A percentile compares a stretch with the other conserved stretches of the same genome.
phyloP scores from a whole-genome alignment of 2,329 filamentous ascomycete genomes.

The Calycina herbarum region DNA sequence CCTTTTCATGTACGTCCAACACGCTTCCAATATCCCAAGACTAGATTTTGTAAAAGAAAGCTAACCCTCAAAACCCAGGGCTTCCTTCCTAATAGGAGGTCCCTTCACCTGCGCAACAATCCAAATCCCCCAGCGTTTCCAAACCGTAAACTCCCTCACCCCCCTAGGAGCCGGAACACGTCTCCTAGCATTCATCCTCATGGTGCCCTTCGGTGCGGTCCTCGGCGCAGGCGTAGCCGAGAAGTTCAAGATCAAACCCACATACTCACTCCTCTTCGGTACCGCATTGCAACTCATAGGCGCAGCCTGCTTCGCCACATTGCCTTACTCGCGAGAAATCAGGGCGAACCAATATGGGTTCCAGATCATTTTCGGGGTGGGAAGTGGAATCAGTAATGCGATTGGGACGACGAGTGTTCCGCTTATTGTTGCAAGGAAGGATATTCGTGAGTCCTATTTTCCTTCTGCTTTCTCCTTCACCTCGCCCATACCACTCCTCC shows the following conservation, averaged over 20 bases:
- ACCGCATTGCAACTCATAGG: slow-evolving; percentile 54
- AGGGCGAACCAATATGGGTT: slow-evolving; percentile 46
- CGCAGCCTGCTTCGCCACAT: slow-evolving; percentile 48
- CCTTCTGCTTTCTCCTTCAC: background rate
- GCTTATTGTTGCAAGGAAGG: slow-evolving; percentile 41
- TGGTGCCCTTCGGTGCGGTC: background rate
- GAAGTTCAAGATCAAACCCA: slow-evolving; percentile 50
- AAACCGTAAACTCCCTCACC: background rate
- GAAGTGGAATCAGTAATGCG: slow-evolving; percentile 45
- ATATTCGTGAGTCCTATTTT: slow-evolving; percentile 36
- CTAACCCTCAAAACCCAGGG: background rate
- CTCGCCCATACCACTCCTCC: background rate
- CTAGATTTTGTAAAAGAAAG: background rate
- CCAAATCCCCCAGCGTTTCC: background rate
- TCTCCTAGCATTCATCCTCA: background rate
- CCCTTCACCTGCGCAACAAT: background rate
- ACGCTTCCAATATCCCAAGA: too few relatives aligned
- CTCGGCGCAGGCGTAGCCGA: slow-evolving; percentile 39
- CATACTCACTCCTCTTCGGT: slow-evolving; percentile 48
- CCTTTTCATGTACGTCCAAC: too few relatives aligned
- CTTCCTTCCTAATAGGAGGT: background rate
- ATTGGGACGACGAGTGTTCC: background rate
- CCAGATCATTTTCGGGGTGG: slow-evolving; percentile 57
- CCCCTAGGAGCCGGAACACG: background rate
- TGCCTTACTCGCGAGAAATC: slow-evolving; percentile 7